Evolutionary conservation across 2,329 filamentous ascomycete genomes (phyloP).

Genomic region (Hypoxylon sp.): DNA sequence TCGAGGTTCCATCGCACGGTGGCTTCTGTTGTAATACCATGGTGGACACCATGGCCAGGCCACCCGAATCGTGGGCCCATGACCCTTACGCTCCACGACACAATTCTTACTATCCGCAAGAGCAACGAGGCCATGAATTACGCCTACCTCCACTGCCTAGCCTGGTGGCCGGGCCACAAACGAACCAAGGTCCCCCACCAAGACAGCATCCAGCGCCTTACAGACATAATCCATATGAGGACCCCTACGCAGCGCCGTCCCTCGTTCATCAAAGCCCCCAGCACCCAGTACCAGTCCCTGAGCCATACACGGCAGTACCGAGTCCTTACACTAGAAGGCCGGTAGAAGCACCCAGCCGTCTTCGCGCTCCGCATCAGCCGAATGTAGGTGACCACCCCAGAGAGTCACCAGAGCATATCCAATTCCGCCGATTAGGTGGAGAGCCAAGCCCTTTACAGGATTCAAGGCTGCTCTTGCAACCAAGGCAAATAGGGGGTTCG

Average conservation of each 20-base stretch:
- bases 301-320: slow-evolving; percentile 34
- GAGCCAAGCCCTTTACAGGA: slow-evolving; percentile 43
- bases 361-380: slow-evolving; percentile 45
- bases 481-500: slow-evolving; percentile 35
- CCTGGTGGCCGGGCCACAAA: slow-evolving; percentile 45
- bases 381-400: slow-evolving; percentile 45
- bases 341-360: slow-evolving; percentile 37
- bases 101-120: slow-evolving; percentile 48
- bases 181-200: slow-evolving; percentile 40
- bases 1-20: slow-evolving; percentile 45
- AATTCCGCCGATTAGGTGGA: slow-evolving; percentile 39
- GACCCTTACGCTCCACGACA: slow-evolving; percentile 51
- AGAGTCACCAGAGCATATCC: slow-evolving; percentile 44
- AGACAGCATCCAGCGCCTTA: slow-evolving; percentile 45
- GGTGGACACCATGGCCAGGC: slow-evolving; percentile 54
- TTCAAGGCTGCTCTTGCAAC: slow-evolving; percentile 38
- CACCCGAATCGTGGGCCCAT: slow-evolving; percentile 51
- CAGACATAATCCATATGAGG: slow-evolving; percentile 43
- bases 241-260: slow-evolving; percentile 45
- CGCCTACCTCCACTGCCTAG: slow-evolving; percentile 52
- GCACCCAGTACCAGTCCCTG: slow-evolving; percentile 38
- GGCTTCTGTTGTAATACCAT: slow-evolving; percentile 50
- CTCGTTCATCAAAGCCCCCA: slow-evolving; percentile 43
- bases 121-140: slow-evolving; percentile 46
- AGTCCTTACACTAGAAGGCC: slow-evolving; percentile 41